phyloP scores from a whole-genome alignment of 2,329 filamentous ascomycete genomes.

The Xenoacremonium recifei region DNA sequence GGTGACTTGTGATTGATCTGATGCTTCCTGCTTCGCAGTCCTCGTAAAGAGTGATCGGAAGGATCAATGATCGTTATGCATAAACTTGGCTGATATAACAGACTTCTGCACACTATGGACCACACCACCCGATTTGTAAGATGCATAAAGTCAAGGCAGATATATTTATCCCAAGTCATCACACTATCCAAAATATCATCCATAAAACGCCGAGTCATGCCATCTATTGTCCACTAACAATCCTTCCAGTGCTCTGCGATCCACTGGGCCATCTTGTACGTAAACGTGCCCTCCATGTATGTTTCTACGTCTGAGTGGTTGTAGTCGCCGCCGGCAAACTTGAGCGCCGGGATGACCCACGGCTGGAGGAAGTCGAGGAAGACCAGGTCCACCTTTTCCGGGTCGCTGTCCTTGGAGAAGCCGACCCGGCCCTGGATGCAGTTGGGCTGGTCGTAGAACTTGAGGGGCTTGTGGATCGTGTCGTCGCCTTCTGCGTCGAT shows the following conservation, averaged over 20 bases:
- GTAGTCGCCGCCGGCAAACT: constrained; percentile 55
- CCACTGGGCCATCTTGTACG: constrained; percentile 56
- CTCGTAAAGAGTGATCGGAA: too few species aligned
- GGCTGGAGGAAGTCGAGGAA: constrained; percentile 90
- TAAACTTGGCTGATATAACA: too few species aligned
- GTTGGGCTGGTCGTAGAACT: constrained; percentile 78
- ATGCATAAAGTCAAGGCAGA: too few species aligned
- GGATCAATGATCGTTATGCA: too few species aligned
- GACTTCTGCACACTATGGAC: too few species aligned
- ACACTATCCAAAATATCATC: too few species aligned
- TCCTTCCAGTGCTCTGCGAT: constrained; percentile 58
- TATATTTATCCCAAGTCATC: too few species aligned
- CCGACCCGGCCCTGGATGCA: constrained; percentile 69
- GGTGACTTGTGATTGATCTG: too few species aligned
- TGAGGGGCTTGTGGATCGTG: constrained; percentile 73
- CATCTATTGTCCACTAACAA: too few species aligned
- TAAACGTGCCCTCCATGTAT: constrained; percentile 56
- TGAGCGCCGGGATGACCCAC: constrained; percentile 75
- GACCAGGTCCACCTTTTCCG: constrained; percentile 78
- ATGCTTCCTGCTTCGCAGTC: too few species aligned
- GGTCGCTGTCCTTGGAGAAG: constrained; percentile 57
- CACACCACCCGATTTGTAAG: too few species aligned
- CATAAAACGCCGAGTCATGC: too few species aligned
- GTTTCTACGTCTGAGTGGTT: constrained; percentile 43
- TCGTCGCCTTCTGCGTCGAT: constrained; percentile 84